Evolutionary conservation across 768 basidiomycete genomes (phyloP), one percentile per base, ranked within the genome.

Genomic region (Mycena latifolia): DNA sequence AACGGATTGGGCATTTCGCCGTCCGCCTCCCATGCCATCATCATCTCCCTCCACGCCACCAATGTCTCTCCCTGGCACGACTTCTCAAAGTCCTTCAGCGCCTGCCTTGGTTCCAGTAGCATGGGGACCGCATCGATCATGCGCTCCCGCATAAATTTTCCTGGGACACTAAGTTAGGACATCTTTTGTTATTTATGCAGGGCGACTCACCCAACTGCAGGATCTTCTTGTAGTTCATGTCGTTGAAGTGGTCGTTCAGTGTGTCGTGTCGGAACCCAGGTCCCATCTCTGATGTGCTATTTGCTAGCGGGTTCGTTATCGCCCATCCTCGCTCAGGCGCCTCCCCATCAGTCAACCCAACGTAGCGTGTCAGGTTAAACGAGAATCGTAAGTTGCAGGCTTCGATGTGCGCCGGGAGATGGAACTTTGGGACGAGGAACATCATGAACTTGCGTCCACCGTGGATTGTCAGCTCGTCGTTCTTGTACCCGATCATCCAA

Each of bases 211-310:
- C 63, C 31, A 65, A 33, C 5, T 0, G 17, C 2, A 65, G 25
- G 37, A 57, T 65, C 17, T 65, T 65, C 48, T 57, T 56, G 47
- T 41, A 46, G 31, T 65, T 65, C 48, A 51, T 51, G 39, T 65
- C 56, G n/a, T 65, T 57, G 35, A 65, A 52, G 25, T 48, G 55
- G 12, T 65, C 56, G 20, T 65, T 37, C 2, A 65, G 33, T 0
- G 35, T 27, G 28, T 65, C 63, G 5, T 48, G 37, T 6, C 63
- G 48, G 3, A 39, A 28, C 15, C 35, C 72, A 18, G 70, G 71
- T 1, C 77, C 78, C 81, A 83, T 83, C 39, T 83, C 80, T 15
- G 69, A 66, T 0, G 79, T 82, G 47, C 78, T 80, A 2, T 65
- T 61, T 5, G 78, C 77, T 0, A 75, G 57, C 0, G 70, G 64